Base-by-base conservation (phyloP, 2,329 filamentous ascomycete genomes). In the Anisogramma anomala region DNA sequence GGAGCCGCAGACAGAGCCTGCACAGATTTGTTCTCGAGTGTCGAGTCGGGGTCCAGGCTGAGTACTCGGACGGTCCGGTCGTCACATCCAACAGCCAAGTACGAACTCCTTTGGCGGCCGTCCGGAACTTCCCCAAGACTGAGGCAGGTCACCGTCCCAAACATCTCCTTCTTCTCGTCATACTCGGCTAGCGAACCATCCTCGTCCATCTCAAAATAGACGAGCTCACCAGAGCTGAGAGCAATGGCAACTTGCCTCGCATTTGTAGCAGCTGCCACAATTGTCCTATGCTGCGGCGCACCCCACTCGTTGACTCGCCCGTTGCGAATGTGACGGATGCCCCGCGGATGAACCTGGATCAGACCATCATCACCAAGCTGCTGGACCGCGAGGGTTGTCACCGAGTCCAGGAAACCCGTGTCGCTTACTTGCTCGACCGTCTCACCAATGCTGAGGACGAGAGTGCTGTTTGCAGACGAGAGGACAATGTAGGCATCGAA, bases 401-500 rank as follows among this genome's bases (percentile, higher is more conserved):
- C 87, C 9, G 82, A 82, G 0, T 85, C 84, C 8, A 96, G 66
- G 56, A 99, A 95, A 0, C 89, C 87, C 8, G 88, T 94, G 56
- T 96, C 87, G 6, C 80, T 87, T 3, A 95, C 87, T 62, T 96
- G 87, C 58, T 95, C 88, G 0, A 98, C 91, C 1, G 88, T 94
- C 58, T 98, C 91, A 3, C 89, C 91, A 49, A 98, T 95, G 54
- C 87, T 93, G 13, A 98, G 69, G 1, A 96, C 88, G 10, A 96
- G 69, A 0, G 91, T 98, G 22, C 79, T 83, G 52, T 93, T 93
- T 28, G 81, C 79, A 55, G 94, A 91, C 2, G 87, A 94, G 4
- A 99, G 71, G n/a, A 98, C 77, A 46, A 98, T 94, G 55, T 96
- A 95, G 0, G 86, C 82, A 61, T 98, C 89, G 49, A 81, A 94